phyloP scores from a whole-genome alignment of 352 stramenopile genomes.

The Phytophthora sansomeana region DNA sequence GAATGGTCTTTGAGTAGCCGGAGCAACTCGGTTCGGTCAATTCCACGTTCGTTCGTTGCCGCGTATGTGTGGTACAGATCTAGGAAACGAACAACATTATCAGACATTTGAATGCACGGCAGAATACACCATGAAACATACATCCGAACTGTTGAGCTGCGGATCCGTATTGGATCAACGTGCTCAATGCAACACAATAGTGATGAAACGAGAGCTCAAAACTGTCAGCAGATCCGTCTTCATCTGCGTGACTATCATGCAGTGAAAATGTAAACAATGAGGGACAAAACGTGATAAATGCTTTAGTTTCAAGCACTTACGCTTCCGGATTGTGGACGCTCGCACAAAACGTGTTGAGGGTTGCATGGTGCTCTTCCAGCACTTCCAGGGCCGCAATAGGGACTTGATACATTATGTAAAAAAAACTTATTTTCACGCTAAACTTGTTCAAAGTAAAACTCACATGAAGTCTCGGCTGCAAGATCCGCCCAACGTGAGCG shows the following conservation, averaged over 20 bases:
- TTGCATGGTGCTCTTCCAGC: conserved; percentile 52
- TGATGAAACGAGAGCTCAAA: conserved; percentile 57
- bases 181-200: conserved; percentile 55
- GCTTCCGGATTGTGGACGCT: conserved; percentile 19
- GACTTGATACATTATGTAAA: conserved; percentile 36
- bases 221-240: conserved; percentile 1
- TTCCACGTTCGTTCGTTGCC: conserved; percentile 59
- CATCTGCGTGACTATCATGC: conserved; percentile 9
- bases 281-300: not conserved
- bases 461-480: conserved; percentile 46
- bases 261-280: not conserved
- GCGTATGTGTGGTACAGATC: conserved; percentile 69
- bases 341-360: conserved; percentile 53
- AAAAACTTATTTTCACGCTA: not conserved
- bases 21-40: conserved; percentile 62
- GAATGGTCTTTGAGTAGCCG: conserved; percentile 69
- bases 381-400: conserved; percentile 44
- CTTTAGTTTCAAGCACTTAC: conserved; percentile 13
- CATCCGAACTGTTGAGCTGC: conserved; percentile 65
- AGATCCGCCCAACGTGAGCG: conserved; percentile 47
- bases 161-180: conserved; percentile 53
- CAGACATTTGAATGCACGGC: not conserved
- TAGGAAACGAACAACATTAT: conserved; percentile 11
- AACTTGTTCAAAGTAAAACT: not conserved
- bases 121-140: conserved; percentile 24